Percentiles rank a stretch among this genome's conserved stretches.
These are phyloP conservation scores for Geosmithia flava DNA, from an alignment of 2,329 filamentous ascomycete species.

Conservation along the genomic window DNA sequence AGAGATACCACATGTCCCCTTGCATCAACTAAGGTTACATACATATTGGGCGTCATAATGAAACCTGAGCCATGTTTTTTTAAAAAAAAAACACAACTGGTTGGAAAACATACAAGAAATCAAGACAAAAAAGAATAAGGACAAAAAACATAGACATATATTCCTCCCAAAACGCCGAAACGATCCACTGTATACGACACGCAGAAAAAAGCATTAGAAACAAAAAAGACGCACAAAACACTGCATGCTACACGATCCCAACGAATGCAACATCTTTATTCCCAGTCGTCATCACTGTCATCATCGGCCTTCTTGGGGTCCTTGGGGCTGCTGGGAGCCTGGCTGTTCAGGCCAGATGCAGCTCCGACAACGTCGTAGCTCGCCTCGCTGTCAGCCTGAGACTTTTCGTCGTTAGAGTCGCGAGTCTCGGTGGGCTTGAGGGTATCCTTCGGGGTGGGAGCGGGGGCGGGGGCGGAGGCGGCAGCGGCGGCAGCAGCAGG, in stretches of 20 bases:
- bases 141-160: background rate
- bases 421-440: conserved; percentile 55
- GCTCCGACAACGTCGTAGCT: conserved; percentile 90
- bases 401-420: conserved; percentile 77
- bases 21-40: too few relatives aligned
- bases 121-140: background rate
- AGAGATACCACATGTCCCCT: background rate
- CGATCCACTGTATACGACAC: background rate
- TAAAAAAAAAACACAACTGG: background rate
- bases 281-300: conserved; percentile 67
- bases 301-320: conserved; percentile 17
- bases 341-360: conserved; percentile 63
- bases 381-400: conserved; percentile 82
- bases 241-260: background rate
- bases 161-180: background rate
- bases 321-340: conserved; percentile 58
- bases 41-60: too few relatives aligned
- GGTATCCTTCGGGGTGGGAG: conserved; percentile 35
- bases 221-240: background rate
- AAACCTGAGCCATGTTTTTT: background rate
- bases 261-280: conserved; percentile 28
- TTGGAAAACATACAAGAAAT: background rate
- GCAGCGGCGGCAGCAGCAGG: conserved; percentile 30
- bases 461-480: conserved; percentile 42
- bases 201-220: background rate